Evolutionary conservation across 371 early-diverging fungal genomes (phyloP), one percentile per base, ranked within the genome.

Genomic region (Rhizopus microsporus): DNA sequence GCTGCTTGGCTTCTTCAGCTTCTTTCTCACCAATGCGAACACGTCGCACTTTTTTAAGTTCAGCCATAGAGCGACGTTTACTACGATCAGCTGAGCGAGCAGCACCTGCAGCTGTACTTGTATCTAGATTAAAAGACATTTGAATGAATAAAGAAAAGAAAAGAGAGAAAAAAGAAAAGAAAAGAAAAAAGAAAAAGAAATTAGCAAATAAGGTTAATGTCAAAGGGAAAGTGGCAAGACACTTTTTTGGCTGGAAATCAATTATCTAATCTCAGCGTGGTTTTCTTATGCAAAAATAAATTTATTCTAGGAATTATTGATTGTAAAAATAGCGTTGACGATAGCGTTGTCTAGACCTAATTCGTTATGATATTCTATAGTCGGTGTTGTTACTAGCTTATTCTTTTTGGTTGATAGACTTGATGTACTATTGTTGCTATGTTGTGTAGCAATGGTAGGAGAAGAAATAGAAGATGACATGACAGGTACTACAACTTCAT

Each of bases 281-380:
- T 43, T 43, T 43, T 43, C 5, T 43, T 43, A 13, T 43, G 15
- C 10, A 15, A 5, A 16, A 43, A 16, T n/a, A 16, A 6, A 15
- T 43, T 43, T 46, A 46, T 46, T 46, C 29, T 29, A 23, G 46
- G 46, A 46, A 40, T 66, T 62, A 45, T 66, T 74, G 33, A 75
- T 75, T 7, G 76, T 69, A 38, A 75, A 78, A 10, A 78, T 78
- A 10, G 74, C 79, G 60, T 64, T 74, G 3, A 75, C 79, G n/a
- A 78, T 64, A 7, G 71, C 76, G 40, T 72, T 69, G 47, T 78
- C 79, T 29, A 78, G 51, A 7, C 79, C 79, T 7, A 78, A 63
- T 40, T 78, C 79, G 43, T 67, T 72, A 16, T 70, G 62, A 40
- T 74, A 75, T 32, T 64, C 62, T 39, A 68, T 60, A 8, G 76